These are phyloP conservation scores for Termitomyces sp. DNA, from an alignment of 768 basidiomycete genomes.

Conservation along the genomic window DNA sequence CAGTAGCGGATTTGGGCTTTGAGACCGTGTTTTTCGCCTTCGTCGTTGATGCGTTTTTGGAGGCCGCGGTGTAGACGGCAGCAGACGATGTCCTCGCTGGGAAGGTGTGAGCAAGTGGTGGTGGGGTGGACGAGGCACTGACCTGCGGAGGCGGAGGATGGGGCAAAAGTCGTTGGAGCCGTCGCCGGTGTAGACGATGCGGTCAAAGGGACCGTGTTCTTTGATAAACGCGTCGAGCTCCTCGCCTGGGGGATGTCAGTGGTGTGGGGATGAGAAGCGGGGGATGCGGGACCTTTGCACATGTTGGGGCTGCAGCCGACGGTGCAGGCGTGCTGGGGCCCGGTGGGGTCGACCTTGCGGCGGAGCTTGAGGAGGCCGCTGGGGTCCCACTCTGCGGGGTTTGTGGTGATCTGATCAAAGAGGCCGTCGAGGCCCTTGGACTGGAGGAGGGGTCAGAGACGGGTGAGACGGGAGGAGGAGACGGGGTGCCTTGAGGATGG, in stretches of 20 bases:
- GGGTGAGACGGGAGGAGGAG: neutral
- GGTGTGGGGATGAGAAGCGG: neutral
- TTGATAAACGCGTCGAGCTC: conserved; percentile 82
- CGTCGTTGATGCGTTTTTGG: conserved; percentile 67
- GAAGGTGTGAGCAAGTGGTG: neutral
- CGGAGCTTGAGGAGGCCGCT: conserved; percentile 69
- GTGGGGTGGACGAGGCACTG: conserved; percentile 10
- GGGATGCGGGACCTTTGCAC: conserved; percentile 74
- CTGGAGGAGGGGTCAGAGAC: conserved; percentile 28
- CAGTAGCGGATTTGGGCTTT: conserved; percentile 75
- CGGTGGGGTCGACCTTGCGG: conserved; percentile 68
- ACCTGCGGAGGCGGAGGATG: conserved; percentile 73
- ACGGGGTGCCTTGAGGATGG: conserved; percentile 68
- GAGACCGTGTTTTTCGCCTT: conserved; percentile 61
- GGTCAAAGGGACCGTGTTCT: conserved; percentile 61
- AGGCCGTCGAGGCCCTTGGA: conserved; percentile 65
- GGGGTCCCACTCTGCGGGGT: conserved; percentile 80
- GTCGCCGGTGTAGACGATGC: conserved; percentile 88
- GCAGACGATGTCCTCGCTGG: conserved; percentile 76
- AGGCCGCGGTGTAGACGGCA: conserved; percentile 78
- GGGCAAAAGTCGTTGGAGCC: conserved; percentile 97
- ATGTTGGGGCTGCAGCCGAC: conserved; percentile 94
- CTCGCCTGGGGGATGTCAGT: conserved; percentile 51
- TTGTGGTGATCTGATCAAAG: conserved; percentile 86
- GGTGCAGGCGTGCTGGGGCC: conserved; percentile 75